Percentiles rank a stretch among this genome's conserved stretches.
These are phyloP conservation scores for Podila horticola DNA, from an alignment of 192 early-diverging fungal genomes.

Conservation along the genomic window DNA sequence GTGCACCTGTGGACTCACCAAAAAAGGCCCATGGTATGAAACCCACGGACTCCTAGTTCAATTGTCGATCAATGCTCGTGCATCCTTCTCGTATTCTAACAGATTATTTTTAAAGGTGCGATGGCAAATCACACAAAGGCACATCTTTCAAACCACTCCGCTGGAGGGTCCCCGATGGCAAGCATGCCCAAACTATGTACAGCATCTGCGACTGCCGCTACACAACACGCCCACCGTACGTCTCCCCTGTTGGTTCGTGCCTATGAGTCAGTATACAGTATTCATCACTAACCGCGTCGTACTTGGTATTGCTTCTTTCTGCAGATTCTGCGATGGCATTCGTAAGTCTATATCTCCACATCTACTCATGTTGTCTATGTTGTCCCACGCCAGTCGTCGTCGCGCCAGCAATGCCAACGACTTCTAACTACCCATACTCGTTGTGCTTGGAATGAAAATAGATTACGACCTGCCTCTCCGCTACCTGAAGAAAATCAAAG, in stretches of 20 bases:
- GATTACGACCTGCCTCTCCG: slow-evolving; percentile 43
- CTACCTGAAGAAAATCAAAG: slow-evolving; percentile 43
- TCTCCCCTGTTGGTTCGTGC: neutral
- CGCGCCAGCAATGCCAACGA: too few relatives aligned
- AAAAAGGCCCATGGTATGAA: slow-evolving; percentile 46
- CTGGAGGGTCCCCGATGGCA: slow-evolving; percentile 38
- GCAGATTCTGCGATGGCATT: slow-evolving; percentile 41
- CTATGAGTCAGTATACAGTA: too few relatives aligned
- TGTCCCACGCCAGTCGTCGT: too few relatives aligned
- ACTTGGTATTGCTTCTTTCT: too few relatives aligned
- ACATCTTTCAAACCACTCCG: slow-evolving; percentile 43
- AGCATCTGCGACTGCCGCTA: slow-evolving; percentile 49
- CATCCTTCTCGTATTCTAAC: too few relatives aligned
- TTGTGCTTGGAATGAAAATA: neutral
- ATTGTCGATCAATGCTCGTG: neutral
- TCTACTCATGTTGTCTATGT: too few relatives aligned
- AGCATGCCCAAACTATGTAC: slow-evolving; percentile 34
- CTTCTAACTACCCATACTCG: too few relatives aligned
- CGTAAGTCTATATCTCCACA: slow-evolving; percentile 21
- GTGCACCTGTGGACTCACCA: slow-evolving; percentile 48
- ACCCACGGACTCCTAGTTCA: neutral
- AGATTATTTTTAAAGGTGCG: slow-evolving; percentile 20
- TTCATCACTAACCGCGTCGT: too few relatives aligned
- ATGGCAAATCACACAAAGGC: slow-evolving; percentile 50
- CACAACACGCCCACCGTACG: slow-evolving; percentile 40